Base-by-base conservation (phyloP, 352 stramenopile genomes). In the Phytophthora aleatoria region DNA sequence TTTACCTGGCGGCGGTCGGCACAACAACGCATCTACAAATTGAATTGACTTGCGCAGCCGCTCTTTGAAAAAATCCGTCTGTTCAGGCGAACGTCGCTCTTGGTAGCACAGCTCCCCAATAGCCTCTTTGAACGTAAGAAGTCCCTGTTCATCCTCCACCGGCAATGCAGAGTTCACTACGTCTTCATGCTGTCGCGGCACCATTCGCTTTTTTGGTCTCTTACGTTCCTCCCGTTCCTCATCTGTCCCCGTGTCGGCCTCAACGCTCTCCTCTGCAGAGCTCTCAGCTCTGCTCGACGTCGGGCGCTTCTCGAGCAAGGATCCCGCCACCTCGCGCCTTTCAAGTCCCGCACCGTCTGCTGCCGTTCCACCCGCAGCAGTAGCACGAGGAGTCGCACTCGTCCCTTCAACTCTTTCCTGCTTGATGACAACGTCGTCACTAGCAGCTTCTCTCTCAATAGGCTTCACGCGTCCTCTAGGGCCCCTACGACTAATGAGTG, bases 21-120 rank as follows among this genome's bases (percentile, higher is more conserved):
- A 91, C 2, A 91, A 61, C 49, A 89, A 57, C 12, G 82, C 80
- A 50, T 91, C 82, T 3, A 91, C 82, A 68, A 91, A 84, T 50
- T 84, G 44, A 48, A 91, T 87, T 15, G 80, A 79, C 63, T 87
- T 87, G 48, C 78, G 74, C 38, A 91, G 53, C 16, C 78, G 76
- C n/a, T 88, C 74, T 49, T 92, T 92, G 48, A 92, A 89, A 57
- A 90, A 90, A 59, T 74, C 75, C 26, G 75, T 89, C 57, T 88
- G 73, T 27, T 61, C 65, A 2, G 64, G 63, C 1, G 77, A 79
- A 45, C 83, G 83, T 11, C 75, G 66, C 9, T 89, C 81, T 8
- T 71, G 62, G 47, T 87, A 92, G 64, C 83, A 89, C 67, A 90
- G 64, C 26, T 90, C 77, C 1, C 81, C 79, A 57, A 92, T 85